These are phyloP conservation scores for Mentha longifolia DNA, from an alignment of 257 asterid species.

Conservation along the genomic window DNA sequence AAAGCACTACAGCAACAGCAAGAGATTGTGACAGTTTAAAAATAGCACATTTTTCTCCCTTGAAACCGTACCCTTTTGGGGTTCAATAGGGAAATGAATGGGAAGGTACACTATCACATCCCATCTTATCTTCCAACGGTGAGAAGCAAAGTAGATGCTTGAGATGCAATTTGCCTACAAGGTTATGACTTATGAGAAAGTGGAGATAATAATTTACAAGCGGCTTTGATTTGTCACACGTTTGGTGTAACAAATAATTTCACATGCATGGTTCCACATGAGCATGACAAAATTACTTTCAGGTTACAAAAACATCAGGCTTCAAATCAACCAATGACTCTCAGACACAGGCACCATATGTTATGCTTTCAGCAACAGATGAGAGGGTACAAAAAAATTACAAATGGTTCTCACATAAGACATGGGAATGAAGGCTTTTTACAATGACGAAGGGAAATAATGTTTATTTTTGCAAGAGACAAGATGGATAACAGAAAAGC, in stretches of 20 bases:
- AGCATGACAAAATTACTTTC: conserved; percentile 47
- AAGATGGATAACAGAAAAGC: conserved; percentile 21
- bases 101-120: conserved; percentile 49
- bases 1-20: conserved; percentile 35
- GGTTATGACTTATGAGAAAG: conserved; percentile 42
- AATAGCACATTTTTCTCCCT: conserved; percentile 28
- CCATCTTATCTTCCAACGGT: conserved; percentile 51
- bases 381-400: neutral
- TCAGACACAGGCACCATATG: conserved; percentile 13
- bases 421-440: conserved; percentile 20
- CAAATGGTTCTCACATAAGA: neutral
- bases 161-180: conserved; percentile 51
- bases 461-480: conserved; percentile 1
- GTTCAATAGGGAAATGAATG: conserved; percentile 43
- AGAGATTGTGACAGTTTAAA: conserved; percentile 37
- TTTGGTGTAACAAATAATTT: conserved; percentile 57
- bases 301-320: conserved; percentile 34
- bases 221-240: conserved; percentile 42
- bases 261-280: conserved; percentile 79
- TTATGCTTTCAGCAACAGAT: conserved; percentile 1
- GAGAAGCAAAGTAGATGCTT: conserved; percentile 46
- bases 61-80: conserved; percentile 39
- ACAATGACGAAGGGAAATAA: neutral
- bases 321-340: conserved; percentile 37
- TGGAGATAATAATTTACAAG: conserved; percentile 36